These are phyloP conservation scores for Strigomonas culicis DNA, from an alignment of 208 protist genomes.

Conservation along the genomic window DNA sequence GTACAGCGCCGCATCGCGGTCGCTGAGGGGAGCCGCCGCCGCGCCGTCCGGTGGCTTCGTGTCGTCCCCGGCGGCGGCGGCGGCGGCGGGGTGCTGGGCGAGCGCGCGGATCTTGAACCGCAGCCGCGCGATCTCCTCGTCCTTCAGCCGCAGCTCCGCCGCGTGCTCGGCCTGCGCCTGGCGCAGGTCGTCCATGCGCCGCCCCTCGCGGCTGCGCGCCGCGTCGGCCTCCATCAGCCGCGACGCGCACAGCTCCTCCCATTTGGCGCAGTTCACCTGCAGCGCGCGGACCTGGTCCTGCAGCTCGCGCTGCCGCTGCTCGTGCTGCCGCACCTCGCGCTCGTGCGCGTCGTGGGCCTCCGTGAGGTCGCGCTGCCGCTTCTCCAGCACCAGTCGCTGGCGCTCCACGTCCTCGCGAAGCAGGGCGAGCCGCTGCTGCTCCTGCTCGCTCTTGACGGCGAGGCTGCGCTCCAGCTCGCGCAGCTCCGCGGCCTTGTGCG, in stretches of 20 bases:
- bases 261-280: conserved; percentile 49
- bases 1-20: conserved; percentile 29
- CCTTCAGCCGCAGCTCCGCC: conserved; percentile 72
- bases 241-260: conserved; percentile 71
- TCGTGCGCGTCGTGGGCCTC: conserved; percentile 43
- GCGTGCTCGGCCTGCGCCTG: conserved; percentile 70
- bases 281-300: conserved; percentile 44
- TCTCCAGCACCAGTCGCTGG: conserved; percentile 55
- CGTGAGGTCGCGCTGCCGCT: conserved; percentile 41
- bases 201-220: conserved; percentile 55
- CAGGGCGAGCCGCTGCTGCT: conserved; percentile 51
- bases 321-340: conserved; percentile 16
- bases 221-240: conserved; percentile 71
- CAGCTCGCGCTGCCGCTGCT: conserved; percentile 24
- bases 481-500: conserved; percentile 66
- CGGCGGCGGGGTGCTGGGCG: conserved; percentile 9
- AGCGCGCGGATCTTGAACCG: conserved; percentile 63
- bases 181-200: conserved; percentile 62
- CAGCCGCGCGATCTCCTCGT: conserved; percentile 69
- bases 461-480: conserved; percentile 51
- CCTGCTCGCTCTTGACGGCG: conserved; percentile 51
- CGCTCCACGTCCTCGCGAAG: conserved; percentile 61
- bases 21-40: background rate
- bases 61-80: background rate
- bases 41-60: background rate